Base-by-base conservation (phyloP, 2,329 filamentous ascomycete species). In the Tolypocladium guangdongense region DNA sequence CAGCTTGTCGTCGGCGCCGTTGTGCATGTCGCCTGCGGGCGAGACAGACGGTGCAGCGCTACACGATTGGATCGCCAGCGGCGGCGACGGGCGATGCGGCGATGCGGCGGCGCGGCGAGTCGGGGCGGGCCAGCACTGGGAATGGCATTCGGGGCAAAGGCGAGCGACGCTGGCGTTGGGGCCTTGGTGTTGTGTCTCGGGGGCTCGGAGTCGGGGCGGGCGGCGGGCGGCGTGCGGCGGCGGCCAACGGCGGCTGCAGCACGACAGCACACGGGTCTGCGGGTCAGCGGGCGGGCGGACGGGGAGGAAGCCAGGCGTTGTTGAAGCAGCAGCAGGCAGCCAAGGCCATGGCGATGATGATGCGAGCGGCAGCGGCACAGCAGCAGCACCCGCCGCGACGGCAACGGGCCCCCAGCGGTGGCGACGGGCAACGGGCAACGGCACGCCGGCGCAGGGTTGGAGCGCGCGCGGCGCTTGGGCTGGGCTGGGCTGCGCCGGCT, bases 1-100 rank as follows among this genome's bases (percentile, higher is more conserved):
- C 47, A 52, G 57, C 54, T 59, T 57, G 50, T 54, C 52, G 49
- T 54, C 55, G 50, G 43, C 49, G 51, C 58, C 58, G 58, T 54
- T 59, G 51, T 59, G 60, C 62, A 62, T 62, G 53, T 46, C 56
- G 51, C 52, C 55, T 46, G 53, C 50, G 16, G 27, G 27, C n/a
- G 32, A 37, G 38, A 46, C 36, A 22, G 33, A 37, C 10, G 16
- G 43, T 11, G 16, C 16, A 38, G 32, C 43, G 37, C 36, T 37
- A 39, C 47, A 37, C 24, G 37, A 37, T 38, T 50, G 46, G 51
- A 46, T 51, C 53, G 49, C 38, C 49, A 46, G 51, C 43, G 32
- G 45, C 38, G 22, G 48, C 50, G 55, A 37, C 49, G 49, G 52
- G 52, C 39, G 38, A 47, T n/a, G 38, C 35, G 49, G 39, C 36